Percentiles rank a stretch among this genome's conserved stretches.
These are phyloP conservation scores for Globisporangium ultimum DNA, from an alignment of 352 stramenopile species.

Conservation along the genomic window DNA sequence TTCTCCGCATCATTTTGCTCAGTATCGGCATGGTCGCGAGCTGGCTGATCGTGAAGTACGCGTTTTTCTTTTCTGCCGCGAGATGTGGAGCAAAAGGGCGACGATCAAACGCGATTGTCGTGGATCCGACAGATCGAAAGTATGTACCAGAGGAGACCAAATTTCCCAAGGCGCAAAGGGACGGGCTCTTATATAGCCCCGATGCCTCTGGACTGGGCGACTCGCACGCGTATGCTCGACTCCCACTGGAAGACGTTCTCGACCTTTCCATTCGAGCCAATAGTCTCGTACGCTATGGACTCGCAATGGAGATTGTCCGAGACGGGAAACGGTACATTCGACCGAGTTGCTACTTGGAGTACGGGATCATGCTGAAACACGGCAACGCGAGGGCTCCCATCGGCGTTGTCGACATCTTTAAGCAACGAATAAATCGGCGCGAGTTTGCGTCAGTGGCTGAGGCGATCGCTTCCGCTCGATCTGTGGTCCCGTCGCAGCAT, in stretches of 20 bases:
- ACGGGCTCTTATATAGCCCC: too few relatives aligned
- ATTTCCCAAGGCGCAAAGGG: too few relatives aligned
- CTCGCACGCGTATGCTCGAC: conserved; percentile 14
- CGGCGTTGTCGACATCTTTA: conserved; percentile 10
- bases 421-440: neutral
- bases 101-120: conserved; percentile 1
- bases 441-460: conserved; percentile 1
- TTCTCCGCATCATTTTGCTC: conserved; percentile 12
- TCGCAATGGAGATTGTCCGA: conserved; percentile 26
- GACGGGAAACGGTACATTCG: conserved; percentile 22
- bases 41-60: conserved; percentile 7
- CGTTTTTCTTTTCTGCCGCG: neutral
- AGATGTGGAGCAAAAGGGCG: neutral
- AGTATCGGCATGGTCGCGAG: conserved; percentile 2
- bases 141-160: too few relatives aligned
- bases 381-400: conserved; percentile 8
- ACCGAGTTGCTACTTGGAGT: conserved; percentile 32
- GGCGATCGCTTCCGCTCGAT: neutral
- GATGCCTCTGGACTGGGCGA: neutral
- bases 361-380: conserved; percentile 30
- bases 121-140: neutral
- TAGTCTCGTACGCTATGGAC: conserved; percentile 21
- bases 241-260: conserved; percentile 22
- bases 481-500: neutral
- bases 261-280: conserved; percentile 20